Percentiles rank a stretch among this genome's conserved stretches.
Evolutionary conservation across 768 basidiomycete genomes (phyloP).

Genomic region (Leccinum subtestaceum): DNA sequence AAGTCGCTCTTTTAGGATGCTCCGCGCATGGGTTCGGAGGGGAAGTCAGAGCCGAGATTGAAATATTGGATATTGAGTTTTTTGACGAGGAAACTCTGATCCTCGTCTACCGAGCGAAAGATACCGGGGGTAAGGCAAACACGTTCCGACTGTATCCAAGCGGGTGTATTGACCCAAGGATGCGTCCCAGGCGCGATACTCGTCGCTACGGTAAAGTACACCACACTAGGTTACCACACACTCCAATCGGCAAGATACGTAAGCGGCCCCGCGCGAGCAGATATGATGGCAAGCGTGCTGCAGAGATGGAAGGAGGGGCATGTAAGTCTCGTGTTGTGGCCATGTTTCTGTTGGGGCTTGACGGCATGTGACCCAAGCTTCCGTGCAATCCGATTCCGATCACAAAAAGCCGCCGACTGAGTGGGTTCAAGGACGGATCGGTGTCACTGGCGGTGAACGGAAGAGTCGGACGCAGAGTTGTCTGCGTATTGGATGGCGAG

Average conservation of each 20-base stretch:
- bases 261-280: constrained; percentile 56
- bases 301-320: constrained; percentile 58
- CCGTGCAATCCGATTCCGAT: constrained; percentile 48
- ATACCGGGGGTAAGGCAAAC: constrained; percentile 44
- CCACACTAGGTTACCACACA: constrained; percentile 55
- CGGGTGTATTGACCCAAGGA: constrained; percentile 33
- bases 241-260: constrained; percentile 49
- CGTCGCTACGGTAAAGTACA: constrained; percentile 65
- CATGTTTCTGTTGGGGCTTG: constrained; percentile 32
- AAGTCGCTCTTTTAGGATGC: constrained; percentile 53
- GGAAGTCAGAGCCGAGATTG: constrained; percentile 36
- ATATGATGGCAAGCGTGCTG: constrained; percentile 59
- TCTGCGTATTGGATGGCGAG: constrained; percentile 64
- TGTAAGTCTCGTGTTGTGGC: constrained; percentile 47
- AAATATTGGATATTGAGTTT: constrained; percentile 68
- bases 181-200: constrained; percentile 45
- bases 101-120: constrained; percentile 55
- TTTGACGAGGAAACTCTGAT: constrained; percentile 74
- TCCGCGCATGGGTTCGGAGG: constrained; percentile 33
- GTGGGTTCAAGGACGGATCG: constrained; percentile 47
- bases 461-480: constrained; percentile 67
- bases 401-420: constrained; percentile 54
- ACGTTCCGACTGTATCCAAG: constrained; percentile 16
- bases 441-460: constrained; percentile 74
- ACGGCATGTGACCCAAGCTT: constrained; percentile 44